Percentiles rank a stretch among this genome's conserved stretches.
phyloP scores from a whole-genome alignment of 2,329 filamentous ascomycete genomes.

The Emmonsiellopsis sp. region DNA sequence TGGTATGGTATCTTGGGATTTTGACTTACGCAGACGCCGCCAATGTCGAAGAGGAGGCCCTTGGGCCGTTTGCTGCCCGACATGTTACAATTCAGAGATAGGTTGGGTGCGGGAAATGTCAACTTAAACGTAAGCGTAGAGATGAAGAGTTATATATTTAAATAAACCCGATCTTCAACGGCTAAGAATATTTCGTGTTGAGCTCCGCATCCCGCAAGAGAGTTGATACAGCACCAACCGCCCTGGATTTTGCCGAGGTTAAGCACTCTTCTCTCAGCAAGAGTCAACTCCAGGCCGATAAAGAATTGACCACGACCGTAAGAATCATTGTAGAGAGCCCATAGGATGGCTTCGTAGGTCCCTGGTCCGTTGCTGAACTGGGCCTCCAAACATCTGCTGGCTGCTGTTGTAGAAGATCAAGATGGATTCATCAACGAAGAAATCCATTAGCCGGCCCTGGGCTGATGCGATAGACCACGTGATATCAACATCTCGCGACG shows the following conservation, averaged over 20 bases:
- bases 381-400: no score
- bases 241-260: constrained; percentile 4
- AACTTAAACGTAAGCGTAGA: background rate
- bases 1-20: background rate
- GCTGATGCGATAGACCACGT: background rate
- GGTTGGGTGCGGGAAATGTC: background rate
- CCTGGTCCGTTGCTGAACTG: background rate
- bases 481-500: background rate
- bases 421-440: background rate
- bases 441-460: background rate
- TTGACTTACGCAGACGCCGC: constrained; percentile 82
- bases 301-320: no score
- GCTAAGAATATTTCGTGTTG: no score
- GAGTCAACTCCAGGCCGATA: no score
- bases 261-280: background rate
- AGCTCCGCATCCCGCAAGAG: background rate
- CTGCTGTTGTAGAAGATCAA: no score
- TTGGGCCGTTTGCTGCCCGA: constrained; percentile 47
- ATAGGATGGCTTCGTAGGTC: background rate
- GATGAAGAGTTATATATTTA: background rate
- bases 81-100: constrained; percentile 21
- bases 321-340: no score
- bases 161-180: no score
- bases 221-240: background rate
- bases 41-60: constrained; percentile 86